Evolutionary conservation across 306 rosid species (phyloP), one percentile per base, ranked within the genome.

Genomic region (Pueraria montana): DNA sequence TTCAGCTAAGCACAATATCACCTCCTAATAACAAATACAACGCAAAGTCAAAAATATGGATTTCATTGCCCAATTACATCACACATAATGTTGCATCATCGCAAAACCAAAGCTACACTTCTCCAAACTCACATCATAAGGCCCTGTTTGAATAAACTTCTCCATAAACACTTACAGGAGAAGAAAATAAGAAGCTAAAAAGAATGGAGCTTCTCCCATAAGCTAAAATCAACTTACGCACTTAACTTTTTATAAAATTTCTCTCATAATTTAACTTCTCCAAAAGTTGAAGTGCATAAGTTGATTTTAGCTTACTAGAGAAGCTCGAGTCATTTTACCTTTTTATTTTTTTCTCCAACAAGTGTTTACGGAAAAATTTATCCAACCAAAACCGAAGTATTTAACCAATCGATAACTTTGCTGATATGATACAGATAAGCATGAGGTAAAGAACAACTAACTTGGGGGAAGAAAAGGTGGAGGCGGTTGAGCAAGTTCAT

Each of bases 381-480:
- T 34, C 40, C 40, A 34, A 34, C 4, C 40, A 34, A 5, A 7
- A 34, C 40, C 40, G 4, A 4, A 5, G 40, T 5, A 34, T 34
- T 34, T 38, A 62, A 83, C 7, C 61, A 68, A 79, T 43, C 61
- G 63, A 70, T 45, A 76, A 49, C 67, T 56, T 34, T 34, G 40
- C 40, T 34, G 40, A 34, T 34, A 34, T 34, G 40, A 34, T 34
- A 34, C 1, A 34, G 40, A 62, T 16, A 67, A 74, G 7, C 34
- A 38, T 36, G 8, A 43, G 69, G 61, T 16, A 63, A 30, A 59
- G 10, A 48, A 72, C 75, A 84, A 89, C 99, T 86, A 86, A 96
- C 99, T 94, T 72, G 90, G 58, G 2, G 94, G 92, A 66, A 61
- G 89, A 59, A 85, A 87, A 42, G 95, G 88, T 3, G 89, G 91